phyloP scores from a whole-genome alignment of 176 grass and related monocot species.

The Guadua angustifolia region DNA sequence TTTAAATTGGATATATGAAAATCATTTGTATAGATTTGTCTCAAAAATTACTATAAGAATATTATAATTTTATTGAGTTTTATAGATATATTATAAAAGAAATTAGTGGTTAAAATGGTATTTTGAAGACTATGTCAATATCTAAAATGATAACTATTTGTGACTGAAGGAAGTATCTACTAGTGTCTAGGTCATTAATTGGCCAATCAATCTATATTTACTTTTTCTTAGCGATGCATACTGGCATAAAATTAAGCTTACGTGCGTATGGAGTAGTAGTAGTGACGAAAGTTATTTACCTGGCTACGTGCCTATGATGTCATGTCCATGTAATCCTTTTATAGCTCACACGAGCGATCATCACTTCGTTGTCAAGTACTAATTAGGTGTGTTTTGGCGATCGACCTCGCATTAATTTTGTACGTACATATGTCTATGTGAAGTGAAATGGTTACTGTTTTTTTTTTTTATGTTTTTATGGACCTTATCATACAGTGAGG shows the following conservation, averaged over 20 bases:
- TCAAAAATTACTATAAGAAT: no score
- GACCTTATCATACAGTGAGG: not conserved
- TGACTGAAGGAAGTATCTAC: no score
- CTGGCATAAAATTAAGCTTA: not conserved
- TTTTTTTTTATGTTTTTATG: no score
- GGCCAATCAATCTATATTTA: not conserved
- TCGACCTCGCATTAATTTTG: not conserved
- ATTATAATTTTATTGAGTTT: no score
- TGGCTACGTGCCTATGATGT: slow-evolving; percentile 22
- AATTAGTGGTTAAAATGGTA: no score
- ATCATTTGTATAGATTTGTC: no score
- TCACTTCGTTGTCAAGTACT: slow-evolving; percentile 17
- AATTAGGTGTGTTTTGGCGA: slow-evolving; percentile 15
- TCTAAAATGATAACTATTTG: no score
- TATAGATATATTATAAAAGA: no score
- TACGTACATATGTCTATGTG: not conserved
- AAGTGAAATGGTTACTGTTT: slow-evolving; percentile 11
- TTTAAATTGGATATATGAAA: no score
- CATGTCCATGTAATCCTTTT: not conserved
- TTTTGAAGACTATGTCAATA: no score
- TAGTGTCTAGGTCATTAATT: not conserved
- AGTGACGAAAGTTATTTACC: not conserved
- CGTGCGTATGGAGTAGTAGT: not conserved
- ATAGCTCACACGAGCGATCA: not conserved
- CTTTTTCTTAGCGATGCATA: not conserved